Conservation (phyloP, 805 yeast species). For the Starmera caribaea region DNA sequence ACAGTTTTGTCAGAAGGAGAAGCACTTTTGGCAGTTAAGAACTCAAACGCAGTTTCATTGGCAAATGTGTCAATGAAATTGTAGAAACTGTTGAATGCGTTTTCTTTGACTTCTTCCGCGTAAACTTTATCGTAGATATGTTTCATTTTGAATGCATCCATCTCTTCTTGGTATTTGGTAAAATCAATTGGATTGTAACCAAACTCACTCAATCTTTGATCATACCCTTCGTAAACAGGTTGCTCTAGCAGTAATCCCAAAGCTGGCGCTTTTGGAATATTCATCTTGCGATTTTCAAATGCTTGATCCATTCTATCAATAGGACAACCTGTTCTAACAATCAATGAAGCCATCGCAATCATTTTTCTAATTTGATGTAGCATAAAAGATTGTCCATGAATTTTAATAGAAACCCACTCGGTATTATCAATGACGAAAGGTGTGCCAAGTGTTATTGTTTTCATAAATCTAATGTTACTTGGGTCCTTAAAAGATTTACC, state of each 20-base stretch:
- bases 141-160: slow-evolving; percentile 80
- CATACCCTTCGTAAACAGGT: slow-evolving; percentile 86
- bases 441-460: slow-evolving; percentile 64
- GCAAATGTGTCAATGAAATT: slow-evolving; percentile 79
- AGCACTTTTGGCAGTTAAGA: slow-evolving; percentile 31
- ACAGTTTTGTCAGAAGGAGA: slow-evolving; percentile 13
- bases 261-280: slow-evolving; percentile 97
- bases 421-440: slow-evolving; percentile 90
- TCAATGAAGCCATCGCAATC: slow-evolving; percentile 90
- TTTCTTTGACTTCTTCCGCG: slow-evolving; percentile 80
- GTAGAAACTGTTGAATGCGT: slow-evolving; percentile 84
- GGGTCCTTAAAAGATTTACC: slow-evolving; percentile 81
- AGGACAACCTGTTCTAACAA: slow-evolving; percentile 83
- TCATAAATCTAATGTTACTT: slow-evolving; percentile 78
- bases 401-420: slow-evolving; percentile 92
- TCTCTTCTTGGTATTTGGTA: slow-evolving; percentile 50
- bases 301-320: slow-evolving; percentile 65
- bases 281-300: slow-evolving; percentile 63
- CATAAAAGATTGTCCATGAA: slow-evolving; percentile 98
- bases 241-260: slow-evolving; percentile 82
- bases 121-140: slow-evolving; percentile 89
- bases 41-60: slow-evolving; percentile 41
- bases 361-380: slow-evolving; percentile 95
- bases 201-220: slow-evolving; percentile 55
- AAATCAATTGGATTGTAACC: slow-evolving; percentile 76